A percentile compares a stretch with the other conserved stretches of the same genome.
These are phyloP conservation scores for Russula olivacea DNA, from an alignment of 768 basidiomycete species.

Conservation along the genomic window DNA sequence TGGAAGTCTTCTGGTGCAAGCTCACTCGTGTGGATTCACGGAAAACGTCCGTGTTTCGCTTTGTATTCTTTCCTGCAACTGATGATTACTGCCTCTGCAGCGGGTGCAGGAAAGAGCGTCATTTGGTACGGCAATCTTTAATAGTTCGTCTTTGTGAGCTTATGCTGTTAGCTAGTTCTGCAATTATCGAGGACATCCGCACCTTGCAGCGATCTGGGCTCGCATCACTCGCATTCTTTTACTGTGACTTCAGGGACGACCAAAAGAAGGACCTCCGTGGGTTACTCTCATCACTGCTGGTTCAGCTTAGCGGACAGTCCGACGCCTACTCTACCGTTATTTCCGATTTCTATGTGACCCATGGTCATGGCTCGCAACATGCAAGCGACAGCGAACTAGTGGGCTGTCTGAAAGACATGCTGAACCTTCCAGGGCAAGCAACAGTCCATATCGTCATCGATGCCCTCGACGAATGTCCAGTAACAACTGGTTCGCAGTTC, in stretches of 20 bases:
- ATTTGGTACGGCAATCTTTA: not conserved
- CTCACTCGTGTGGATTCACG: conserved; percentile 5
- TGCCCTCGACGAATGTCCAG: too few relatives aligned
- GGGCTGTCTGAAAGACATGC: conserved; percentile 2
- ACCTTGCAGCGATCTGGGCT: not conserved
- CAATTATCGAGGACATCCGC: not conserved
- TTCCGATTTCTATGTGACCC: too few relatives aligned
- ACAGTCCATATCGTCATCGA: too few relatives aligned
- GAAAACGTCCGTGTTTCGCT: conserved; percentile 1
- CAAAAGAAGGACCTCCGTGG: too few relatives aligned
- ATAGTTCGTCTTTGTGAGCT: not conserved
- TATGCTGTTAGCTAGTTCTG: not conserved
- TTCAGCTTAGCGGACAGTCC: too few relatives aligned
- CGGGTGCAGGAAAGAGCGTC: conserved; percentile 5
- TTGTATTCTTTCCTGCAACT: not conserved
- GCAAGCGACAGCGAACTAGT: not conserved
- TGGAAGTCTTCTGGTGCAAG: not conserved
- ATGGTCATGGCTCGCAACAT: not conserved
- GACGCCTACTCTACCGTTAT: too few relatives aligned
- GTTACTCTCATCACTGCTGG: too few relatives aligned
- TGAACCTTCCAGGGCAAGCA: not conserved
- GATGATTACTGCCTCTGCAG: not conserved
- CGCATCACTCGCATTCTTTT: not conserved
- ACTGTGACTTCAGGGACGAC: too few relatives aligned
- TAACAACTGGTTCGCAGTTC: too few relatives aligned